phyloP scores from a whole-genome alignment of 1,284 basidiomycete species.

The Sanghuangporus sanghuang region DNA sequence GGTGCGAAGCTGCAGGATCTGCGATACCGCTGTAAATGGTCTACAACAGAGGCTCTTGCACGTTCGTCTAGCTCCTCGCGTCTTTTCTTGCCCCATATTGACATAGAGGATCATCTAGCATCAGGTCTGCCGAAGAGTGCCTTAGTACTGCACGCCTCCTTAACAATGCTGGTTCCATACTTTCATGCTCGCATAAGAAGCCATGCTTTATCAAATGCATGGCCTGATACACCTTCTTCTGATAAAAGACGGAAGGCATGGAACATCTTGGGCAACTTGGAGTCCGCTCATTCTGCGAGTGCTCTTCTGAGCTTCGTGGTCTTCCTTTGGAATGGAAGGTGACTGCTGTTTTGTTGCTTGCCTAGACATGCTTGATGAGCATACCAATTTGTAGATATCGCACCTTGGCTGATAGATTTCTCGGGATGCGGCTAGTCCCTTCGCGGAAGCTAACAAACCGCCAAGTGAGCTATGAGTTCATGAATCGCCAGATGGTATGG shows the following conservation, averaged over 20 bases:
- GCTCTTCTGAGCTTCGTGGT: slow-evolving; percentile 74
- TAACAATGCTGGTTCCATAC: slow-evolving; percentile 81
- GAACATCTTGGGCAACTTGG: slow-evolving; percentile 64
- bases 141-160: slow-evolving; percentile 62
- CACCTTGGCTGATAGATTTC: slow-evolving; percentile 76
- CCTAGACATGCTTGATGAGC: neutral
- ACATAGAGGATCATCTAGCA: slow-evolving; percentile 31
- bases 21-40: slow-evolving; percentile 40
- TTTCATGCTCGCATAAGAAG: slow-evolving; percentile 67
- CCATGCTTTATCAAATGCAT: slow-evolving; percentile 77
- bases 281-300: slow-evolving; percentile 57
- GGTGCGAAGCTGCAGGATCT: slow-evolving; percentile 91
- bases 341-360: slow-evolving; percentile 24
- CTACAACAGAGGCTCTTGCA: slow-evolving; percentile 25
- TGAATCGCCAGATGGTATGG: slow-evolving; percentile 99
- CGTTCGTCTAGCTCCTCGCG: slow-evolving; percentile 26
- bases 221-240: slow-evolving; percentile 84
- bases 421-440: slow-evolving; percentile 78
- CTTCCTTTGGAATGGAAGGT: slow-evolving; percentile 88
- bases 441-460: slow-evolving; percentile 67
- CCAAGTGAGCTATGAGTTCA: slow-evolving; percentile 96
- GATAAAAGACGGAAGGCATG: slow-evolving; percentile 74
- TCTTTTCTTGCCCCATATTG: slow-evolving; percentile 6
- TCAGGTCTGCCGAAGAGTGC: slow-evolving; percentile 56
- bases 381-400: slow-evolving; percentile 59